Conservation (phyloP, 805 yeast genomes). For the Komagataella phaffii region DNA sequence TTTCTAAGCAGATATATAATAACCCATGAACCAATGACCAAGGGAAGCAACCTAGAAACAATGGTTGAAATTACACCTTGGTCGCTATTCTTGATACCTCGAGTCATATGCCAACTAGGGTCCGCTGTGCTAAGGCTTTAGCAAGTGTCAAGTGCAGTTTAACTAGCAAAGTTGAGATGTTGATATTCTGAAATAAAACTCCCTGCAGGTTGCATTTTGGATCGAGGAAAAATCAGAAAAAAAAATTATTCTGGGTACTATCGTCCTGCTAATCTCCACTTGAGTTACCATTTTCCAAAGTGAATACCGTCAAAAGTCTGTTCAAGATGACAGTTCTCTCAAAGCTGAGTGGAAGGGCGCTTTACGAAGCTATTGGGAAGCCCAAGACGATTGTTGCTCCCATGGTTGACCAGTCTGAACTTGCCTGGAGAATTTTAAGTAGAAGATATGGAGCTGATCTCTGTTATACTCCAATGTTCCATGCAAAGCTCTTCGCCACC, state of each 20-base stretch:
- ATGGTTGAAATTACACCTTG: not conserved
- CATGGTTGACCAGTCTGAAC: conserved; percentile 94
- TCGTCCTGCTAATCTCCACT: not conserved
- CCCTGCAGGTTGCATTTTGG: not conserved
- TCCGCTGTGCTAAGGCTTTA: not conserved
- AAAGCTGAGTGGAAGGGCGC: conserved; percentile 42
- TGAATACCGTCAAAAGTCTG: conserved; percentile 1
- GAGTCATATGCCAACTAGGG: not conserved
- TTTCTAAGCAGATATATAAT: not conserved
- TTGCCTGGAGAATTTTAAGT: conserved; percentile 88
- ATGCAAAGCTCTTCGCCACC: conserved; percentile 80
- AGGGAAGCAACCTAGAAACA: not conserved
- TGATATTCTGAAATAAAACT: not conserved
- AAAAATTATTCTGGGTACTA: no score
- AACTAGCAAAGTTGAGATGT: not conserved
- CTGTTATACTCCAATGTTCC: conserved; percentile 95
- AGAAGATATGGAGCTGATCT: conserved; percentile 85
- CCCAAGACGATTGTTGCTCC: conserved; percentile 92
- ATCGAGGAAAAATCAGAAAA: not conserved
- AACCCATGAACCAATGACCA: not conserved
- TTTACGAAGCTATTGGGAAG: conserved; percentile 53
- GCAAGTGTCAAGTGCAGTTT: not conserved
- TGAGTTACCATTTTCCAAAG: not conserved
- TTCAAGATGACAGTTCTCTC: not conserved
- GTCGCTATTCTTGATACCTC: not conserved